Evolutionary conservation across 352 stramenopile species (phyloP), one percentile per base, ranked within the genome.

Genomic region (Globisporangium radiosum): DNA sequence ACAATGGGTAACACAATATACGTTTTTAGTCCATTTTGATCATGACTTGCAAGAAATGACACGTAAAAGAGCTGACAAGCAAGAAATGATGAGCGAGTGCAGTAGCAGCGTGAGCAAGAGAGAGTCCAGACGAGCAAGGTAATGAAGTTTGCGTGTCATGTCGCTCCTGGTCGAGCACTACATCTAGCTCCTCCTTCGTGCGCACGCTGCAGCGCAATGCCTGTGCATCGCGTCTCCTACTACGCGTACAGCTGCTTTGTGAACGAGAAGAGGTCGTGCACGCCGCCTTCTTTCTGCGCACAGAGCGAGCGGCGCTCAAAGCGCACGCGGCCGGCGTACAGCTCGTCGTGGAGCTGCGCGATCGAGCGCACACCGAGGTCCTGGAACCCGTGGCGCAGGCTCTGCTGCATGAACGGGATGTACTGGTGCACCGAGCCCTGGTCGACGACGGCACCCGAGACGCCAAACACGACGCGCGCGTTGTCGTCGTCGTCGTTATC

Each of bases 221-320:
- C 19, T 54, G 45, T n/a, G 9, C 40, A 1, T 42, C 19, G 14
- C 39, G 14, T 39, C 51, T 19, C 1, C 38, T 25, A n/a, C 42
- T 75, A 87, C 7, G 69, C 76, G 72, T 89, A 92, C 43, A 92
- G 76, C 64, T 89, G 79, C 73, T 97, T 96, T 56, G 85, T 87
- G 73, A 97, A 99, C 54, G 87, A 97, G 79, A 99, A 97, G 44
- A 99, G 77, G 69, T 96, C 90, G 82, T 99, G 97, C 37, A 99
- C 88, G 48, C 93, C 92, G 62, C 97, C 97, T 67, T 99, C 97
- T 64, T 97, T 96, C 76, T 99, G 97, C 17, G 97, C 97, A 52
- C 96, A 97, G 25, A 97, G 85, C 45, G 94, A 98, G 64, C 97
- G 91, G 66, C 98, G 92, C 76, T 99, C 97, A 69, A 99, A 98